phyloP scores from a whole-genome alignment of 2,329 filamentous ascomycete genomes.

The Hymenoscyphus fructigenus region DNA sequence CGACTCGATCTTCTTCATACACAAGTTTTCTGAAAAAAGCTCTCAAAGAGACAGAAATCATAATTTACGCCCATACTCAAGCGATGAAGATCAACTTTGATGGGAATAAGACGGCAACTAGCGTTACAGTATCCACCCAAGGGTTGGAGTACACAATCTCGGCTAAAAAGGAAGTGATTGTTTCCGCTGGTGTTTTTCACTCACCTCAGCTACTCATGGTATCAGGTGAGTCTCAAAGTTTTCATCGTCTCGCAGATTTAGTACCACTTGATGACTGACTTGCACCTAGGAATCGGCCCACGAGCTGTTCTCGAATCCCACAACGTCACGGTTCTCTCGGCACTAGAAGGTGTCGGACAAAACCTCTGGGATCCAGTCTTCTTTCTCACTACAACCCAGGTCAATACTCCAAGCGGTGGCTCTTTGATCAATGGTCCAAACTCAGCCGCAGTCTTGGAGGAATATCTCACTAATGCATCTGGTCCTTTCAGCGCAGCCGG shows the following conservation, averaged over 20 bases:
- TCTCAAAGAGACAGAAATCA: constrained; percentile 11
- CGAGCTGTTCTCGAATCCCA: constrained; percentile 42
- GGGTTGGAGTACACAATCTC: constrained; percentile 20
- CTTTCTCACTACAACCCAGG: constrained; percentile 30
- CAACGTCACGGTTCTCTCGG: constrained; percentile 45
- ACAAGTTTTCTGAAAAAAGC: constrained; percentile 16
- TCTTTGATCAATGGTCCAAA: constrained; percentile 8
- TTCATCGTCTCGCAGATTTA: constrained; percentile 50
- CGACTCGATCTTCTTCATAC: constrained; percentile 20
- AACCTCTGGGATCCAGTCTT: constrained; percentile 44
- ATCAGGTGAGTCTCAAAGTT: constrained; percentile 25
- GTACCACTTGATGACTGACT: constrained; percentile 43
- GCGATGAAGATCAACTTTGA: constrained; percentile 24
- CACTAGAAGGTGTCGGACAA: constrained; percentile 50
- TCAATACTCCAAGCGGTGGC: constrained; percentile 31
- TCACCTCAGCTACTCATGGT: constrained; percentile 45
- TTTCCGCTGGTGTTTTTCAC: constrained; percentile 50
- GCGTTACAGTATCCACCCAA: constrained; percentile 38
- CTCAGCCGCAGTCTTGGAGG: constrained; percentile 10
- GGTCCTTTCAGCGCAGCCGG: constrained; percentile 18
- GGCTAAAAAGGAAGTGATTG: constrained; percentile 38
- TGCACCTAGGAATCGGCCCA: constrained; percentile 47
- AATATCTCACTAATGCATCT: constrained; percentile 15
- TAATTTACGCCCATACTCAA: constrained; percentile 21
- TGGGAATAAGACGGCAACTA: constrained; percentile 39